Conservation (phyloP, 441 rosid species). For the Syzygium malaccense region DNA sequence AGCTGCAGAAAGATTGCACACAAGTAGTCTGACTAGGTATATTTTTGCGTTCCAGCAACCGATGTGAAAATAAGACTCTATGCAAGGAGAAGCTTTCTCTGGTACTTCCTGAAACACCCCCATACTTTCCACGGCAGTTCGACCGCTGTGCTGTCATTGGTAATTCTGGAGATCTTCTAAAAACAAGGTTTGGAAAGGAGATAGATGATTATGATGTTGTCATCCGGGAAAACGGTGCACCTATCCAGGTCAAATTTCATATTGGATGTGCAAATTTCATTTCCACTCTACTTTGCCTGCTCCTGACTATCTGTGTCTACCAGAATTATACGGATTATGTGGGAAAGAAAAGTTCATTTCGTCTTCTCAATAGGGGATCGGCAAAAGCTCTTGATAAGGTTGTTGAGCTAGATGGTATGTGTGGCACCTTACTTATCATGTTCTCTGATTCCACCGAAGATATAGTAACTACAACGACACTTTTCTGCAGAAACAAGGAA, state of each 20-base stretch:
- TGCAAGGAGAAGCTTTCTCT: constrained; percentile 81
- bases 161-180: constrained; percentile 89
- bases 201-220: constrained; percentile 85
- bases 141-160: constrained; percentile 94
- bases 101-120: constrained; percentile 79
- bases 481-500: constrained; percentile 53
- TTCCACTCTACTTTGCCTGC: background rate
- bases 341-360: constrained; percentile 71
- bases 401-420: constrained; percentile 88
- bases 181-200: constrained; percentile 86
- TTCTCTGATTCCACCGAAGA: background rate
- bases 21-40: constrained; percentile 5
- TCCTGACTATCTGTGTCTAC: background rate
- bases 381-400: constrained; percentile 99
- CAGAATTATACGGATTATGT: constrained; percentile 28
- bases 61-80: constrained; percentile 64
- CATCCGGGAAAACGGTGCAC: constrained; percentile 92
- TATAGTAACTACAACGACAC: background rate
- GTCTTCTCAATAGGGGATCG: constrained; percentile 94
- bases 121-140: constrained; percentile 75
- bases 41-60: constrained; percentile 46
- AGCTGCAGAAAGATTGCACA: background rate
- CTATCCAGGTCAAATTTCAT: constrained; percentile 50
- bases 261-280: background rate
- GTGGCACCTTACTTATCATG: background rate